Evolutionary conservation across 2,329 filamentous ascomycete species (phyloP).

Genomic region (Stylonectria norvegica): DNA sequence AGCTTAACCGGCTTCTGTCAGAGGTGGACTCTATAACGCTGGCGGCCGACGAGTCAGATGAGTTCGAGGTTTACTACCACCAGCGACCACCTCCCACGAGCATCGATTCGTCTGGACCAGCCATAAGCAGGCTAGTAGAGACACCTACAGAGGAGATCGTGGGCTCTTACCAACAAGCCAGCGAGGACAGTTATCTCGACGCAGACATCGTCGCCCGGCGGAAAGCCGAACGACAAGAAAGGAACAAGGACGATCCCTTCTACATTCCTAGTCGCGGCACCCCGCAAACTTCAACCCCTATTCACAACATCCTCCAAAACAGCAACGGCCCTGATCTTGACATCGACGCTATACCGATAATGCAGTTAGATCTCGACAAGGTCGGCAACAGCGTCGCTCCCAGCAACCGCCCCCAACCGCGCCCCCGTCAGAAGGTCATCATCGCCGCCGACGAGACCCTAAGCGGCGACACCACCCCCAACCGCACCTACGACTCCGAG

Average conservation of each 20-base stretch:
- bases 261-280: conserved; percentile 67
- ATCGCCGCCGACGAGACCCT: conserved; percentile 71
- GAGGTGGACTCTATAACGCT: conserved; percentile 49
- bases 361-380: conserved; percentile 78
- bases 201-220: conserved; percentile 70
- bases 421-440: conserved; percentile 58
- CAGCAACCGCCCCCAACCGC: conserved; percentile 35
- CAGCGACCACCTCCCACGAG: conserved; percentile 50
- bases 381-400: conserved; percentile 31
- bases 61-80: conserved; percentile 66
- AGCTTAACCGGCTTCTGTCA: conserved; percentile 65
- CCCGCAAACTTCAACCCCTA: conserved; percentile 67
- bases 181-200: conserved; percentile 65
- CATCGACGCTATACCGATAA: conserved; percentile 92
- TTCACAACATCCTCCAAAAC: conserved; percentile 70
- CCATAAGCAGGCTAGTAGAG: conserved; percentile 51
- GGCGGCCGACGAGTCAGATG: conserved; percentile 55
- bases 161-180: conserved; percentile 57
- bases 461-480: conserved; percentile 46
- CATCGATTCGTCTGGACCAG: conserved; percentile 50
- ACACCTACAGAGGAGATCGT: conserved; percentile 47
- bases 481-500: conserved; percentile 52
- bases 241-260: conserved; percentile 90
- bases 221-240: conserved; percentile 72
- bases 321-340: conserved; percentile 78